A percentile compares a stretch with the other conserved stretches of the same genome.
phyloP scores from a whole-genome alignment of 2,329 filamentous ascomycete species.

The Fusarium camptoceras region DNA sequence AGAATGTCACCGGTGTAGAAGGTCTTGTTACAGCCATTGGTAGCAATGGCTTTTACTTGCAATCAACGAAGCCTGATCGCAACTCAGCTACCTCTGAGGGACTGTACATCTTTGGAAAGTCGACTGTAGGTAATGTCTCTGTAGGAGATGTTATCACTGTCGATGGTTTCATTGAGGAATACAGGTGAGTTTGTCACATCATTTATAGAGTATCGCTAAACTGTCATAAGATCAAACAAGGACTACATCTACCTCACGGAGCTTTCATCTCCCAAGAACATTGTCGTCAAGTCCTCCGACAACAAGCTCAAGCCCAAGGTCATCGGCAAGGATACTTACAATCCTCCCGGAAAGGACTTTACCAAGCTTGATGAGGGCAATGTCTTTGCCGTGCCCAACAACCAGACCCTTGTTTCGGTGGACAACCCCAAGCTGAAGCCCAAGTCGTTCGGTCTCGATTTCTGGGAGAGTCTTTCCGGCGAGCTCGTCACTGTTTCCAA shows the following conservation, averaged over 20 bases:
- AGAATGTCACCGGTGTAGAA: slow-evolving; percentile 68
- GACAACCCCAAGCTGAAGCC: slow-evolving; percentile 72
- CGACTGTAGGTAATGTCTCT: slow-evolving; percentile 62
- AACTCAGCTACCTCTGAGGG: slow-evolving; percentile 71
- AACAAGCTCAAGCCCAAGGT: slow-evolving; percentile 68
- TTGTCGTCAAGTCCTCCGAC: slow-evolving; percentile 64
- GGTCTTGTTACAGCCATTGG: slow-evolving; percentile 74
- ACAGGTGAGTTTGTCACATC: slow-evolving; percentile 54
- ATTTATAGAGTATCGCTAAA: slow-evolving; percentile 3
- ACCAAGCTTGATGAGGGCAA: slow-evolving; percentile 73
- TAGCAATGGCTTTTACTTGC: slow-evolving; percentile 72
- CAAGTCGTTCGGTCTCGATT: slow-evolving; percentile 73
- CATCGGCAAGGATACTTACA: slow-evolving; percentile 67
- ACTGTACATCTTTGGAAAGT: slow-evolving; percentile 71
- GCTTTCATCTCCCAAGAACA: slow-evolving; percentile 66
- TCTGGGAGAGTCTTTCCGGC: slow-evolving; percentile 77
- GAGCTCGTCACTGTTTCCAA: slow-evolving; percentile 73
- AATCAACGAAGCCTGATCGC: slow-evolving; percentile 67
- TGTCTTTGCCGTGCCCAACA: slow-evolving; percentile 74
- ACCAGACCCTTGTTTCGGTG: slow-evolving; percentile 65
- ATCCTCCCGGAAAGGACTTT: slow-evolving; percentile 71
- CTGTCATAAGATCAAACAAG: slow-evolving; percentile 57
- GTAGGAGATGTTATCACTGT: slow-evolving; percentile 73
- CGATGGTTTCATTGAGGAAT: slow-evolving; percentile 69
- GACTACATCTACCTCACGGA: slow-evolving; percentile 74